Percentiles rank a stretch among this genome's conserved stretches.
phyloP scores from a whole-genome alignment of 164 flowering plant genomes.

The Aristolochia californica region DNA sequence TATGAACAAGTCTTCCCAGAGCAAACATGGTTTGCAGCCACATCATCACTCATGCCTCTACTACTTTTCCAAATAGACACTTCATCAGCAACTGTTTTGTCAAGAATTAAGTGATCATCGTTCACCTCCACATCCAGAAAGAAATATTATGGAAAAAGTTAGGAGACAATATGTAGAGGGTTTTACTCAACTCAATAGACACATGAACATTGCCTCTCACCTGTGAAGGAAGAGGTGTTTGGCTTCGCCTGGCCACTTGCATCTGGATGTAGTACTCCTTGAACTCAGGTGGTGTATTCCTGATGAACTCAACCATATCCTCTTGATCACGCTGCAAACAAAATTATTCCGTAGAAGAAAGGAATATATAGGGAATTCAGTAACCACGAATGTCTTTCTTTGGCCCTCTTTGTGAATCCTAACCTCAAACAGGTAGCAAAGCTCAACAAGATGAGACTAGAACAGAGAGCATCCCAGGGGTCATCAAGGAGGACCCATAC shows the following conservation, averaged over 20 bases:
- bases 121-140: slow-evolving; percentile 41
- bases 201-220: slow-evolving; percentile 21
- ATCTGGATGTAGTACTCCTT: slow-evolving; percentile 94
- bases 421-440: too few species aligned
- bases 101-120: slow-evolving; percentile 71
- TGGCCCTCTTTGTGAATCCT: too few species aligned
- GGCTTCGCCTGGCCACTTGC: slow-evolving; percentile 94
- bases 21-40: slow-evolving; percentile 54
- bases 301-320: slow-evolving; percentile 74
- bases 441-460: too few species aligned
- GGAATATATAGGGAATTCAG: too few species aligned
- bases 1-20: slow-evolving; percentile 80
- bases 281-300: slow-evolving; percentile 71
- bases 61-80: slow-evolving; percentile 73
- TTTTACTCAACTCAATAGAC: not conserved
- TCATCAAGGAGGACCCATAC: too few species aligned
- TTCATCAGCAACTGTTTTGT: slow-evolving; percentile 85
- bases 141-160: not conserved
- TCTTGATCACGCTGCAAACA: slow-evolving; percentile 76
- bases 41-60: slow-evolving; percentile 59
- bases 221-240: slow-evolving; percentile 85
- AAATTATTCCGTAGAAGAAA: not conserved
- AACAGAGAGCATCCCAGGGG: too few species aligned
- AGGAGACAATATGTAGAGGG: not conserved
- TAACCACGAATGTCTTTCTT: too few species aligned